phyloP scores from a whole-genome alignment of 1,284 basidiomycete species.

The Heterobasidion occidentale region DNA sequence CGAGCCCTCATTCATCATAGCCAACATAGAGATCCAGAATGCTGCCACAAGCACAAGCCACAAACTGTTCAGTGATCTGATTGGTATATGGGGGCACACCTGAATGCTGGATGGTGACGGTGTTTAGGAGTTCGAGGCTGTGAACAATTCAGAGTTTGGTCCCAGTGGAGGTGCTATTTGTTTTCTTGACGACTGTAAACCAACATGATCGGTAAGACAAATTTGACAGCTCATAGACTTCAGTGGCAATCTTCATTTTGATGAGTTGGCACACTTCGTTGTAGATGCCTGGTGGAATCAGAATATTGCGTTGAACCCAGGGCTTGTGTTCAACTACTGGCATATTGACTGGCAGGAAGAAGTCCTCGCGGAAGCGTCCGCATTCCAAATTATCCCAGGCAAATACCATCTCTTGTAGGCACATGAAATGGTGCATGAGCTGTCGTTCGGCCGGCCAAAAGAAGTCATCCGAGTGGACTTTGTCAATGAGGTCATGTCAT shows the following conservation, averaged over 20 bases:
- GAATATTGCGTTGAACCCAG: neutral
- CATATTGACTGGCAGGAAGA: neutral
- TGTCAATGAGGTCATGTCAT: neutral
- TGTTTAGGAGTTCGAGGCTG: neutral
- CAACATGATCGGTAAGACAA: neutral
- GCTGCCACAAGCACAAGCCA: neutral
- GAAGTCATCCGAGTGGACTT: neutral
- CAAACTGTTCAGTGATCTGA: neutral
- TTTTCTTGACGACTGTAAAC: neutral
- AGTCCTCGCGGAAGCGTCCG: neutral
- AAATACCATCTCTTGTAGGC: neutral
- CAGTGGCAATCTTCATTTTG: neutral
- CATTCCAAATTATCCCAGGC: neutral
- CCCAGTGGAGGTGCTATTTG: no score
- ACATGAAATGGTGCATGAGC: neutral
- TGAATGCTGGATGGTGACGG: neutral
- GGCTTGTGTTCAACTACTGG: neutral
- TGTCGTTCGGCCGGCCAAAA: constrained; percentile 5
- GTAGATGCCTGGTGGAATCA: neutral
- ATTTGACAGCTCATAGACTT: neutral
- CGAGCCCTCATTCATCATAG: neutral
- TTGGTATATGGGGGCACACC: neutral
- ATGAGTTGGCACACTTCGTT: neutral
- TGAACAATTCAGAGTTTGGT: neutral
- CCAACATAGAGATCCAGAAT: neutral